Evolutionary conservation across 768 basidiomycete genomes (phyloP).

Genomic region (Auriculariales sp.): DNA sequence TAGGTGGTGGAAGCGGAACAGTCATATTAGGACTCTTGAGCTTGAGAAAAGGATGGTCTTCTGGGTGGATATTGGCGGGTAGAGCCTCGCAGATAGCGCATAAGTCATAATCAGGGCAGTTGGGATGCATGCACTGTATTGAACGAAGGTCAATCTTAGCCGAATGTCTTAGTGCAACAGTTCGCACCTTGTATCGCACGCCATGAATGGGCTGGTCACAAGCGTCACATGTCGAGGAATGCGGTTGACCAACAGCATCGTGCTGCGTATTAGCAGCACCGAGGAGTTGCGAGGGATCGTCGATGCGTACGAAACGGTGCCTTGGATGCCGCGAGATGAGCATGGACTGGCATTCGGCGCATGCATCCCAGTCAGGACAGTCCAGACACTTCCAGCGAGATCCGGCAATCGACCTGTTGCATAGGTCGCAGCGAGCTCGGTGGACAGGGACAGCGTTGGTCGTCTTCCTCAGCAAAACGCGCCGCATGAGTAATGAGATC

Average conservation of each 20-base stretch:
- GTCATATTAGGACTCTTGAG: slow-evolving; percentile 38
- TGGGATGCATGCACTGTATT: slow-evolving; percentile 59
- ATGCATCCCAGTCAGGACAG: slow-evolving; percentile 78
- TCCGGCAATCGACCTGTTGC: slow-evolving; percentile 55
- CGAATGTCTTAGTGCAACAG: background rate
- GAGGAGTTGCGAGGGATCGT: slow-evolving; percentile 41
- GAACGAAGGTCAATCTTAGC: slow-evolving; percentile 4
- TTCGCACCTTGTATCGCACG: slow-evolving; percentile 56
- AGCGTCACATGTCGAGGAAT: slow-evolving; percentile 49
- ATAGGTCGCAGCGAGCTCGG: slow-evolving; percentile 53
- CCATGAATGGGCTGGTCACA: slow-evolving; percentile 44
- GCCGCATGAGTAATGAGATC: no score
- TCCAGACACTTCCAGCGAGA: slow-evolving; percentile 69
- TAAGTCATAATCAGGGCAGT: slow-evolving; percentile 70
- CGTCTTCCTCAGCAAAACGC: no score
- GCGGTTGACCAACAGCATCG: slow-evolving; percentile 17
- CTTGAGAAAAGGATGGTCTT: slow-evolving; percentile 61
- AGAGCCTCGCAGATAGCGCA: slow-evolving; percentile 67
- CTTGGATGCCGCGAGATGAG: slow-evolving; percentile 57
- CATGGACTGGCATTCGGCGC: slow-evolving; percentile 57
- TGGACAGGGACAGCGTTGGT: no score
- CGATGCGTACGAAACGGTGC: slow-evolving; percentile 58
- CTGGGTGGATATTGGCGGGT: slow-evolving; percentile 63
- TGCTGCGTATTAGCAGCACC: background rate
- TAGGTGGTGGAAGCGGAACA: slow-evolving; percentile 23